Percentiles rank a stretch among this genome's conserved stretches.
Conservation (phyloP, 805 yeast species). For the Myxozyma neotropica region DNA sequence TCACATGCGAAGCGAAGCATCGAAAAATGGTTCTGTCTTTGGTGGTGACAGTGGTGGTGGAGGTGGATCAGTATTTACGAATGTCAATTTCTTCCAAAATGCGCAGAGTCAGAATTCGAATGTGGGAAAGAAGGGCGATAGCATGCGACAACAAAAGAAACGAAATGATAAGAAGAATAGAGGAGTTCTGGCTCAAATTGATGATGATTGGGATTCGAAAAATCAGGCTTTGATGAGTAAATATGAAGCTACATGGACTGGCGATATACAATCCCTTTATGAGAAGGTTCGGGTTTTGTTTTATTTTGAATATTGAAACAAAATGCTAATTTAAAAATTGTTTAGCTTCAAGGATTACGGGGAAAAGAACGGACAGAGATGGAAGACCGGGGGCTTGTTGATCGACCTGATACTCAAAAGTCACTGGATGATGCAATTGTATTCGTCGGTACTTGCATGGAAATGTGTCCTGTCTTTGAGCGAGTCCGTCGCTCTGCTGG, state of each 20-base stretch:
- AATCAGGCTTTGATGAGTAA: slow-evolving; percentile 32
- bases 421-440: slow-evolving; percentile 83
- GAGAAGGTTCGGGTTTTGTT: slow-evolving; percentile 53
- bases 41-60: neutral
- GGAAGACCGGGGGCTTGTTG: slow-evolving; percentile 65
- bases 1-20: neutral
- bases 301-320: neutral
- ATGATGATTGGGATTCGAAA: slow-evolving; percentile 30
- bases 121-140: neutral
- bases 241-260: slow-evolving; percentile 50
- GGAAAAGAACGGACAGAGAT: slow-evolving; percentile 34
- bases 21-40: neutral
- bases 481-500: slow-evolving; percentile 84
- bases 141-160: neutral
- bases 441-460: slow-evolving; percentile 84
- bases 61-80: slow-evolving; percentile 7
- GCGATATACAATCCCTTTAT: slow-evolving; percentile 70
- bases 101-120: neutral
- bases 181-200: neutral
- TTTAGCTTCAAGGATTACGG: slow-evolving; percentile 30
- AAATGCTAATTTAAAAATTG: neutral
- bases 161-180: neutral
- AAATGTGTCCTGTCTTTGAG: slow-evolving; percentile 95
- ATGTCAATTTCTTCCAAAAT: slow-evolving; percentile 13
- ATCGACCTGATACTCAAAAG: slow-evolving; percentile 79